Percentiles rank a stretch among this genome's conserved stretches.
phyloP scores from a whole-genome alignment of 1,284 basidiomycete species.

The Nidula niveotomentosa region DNA sequence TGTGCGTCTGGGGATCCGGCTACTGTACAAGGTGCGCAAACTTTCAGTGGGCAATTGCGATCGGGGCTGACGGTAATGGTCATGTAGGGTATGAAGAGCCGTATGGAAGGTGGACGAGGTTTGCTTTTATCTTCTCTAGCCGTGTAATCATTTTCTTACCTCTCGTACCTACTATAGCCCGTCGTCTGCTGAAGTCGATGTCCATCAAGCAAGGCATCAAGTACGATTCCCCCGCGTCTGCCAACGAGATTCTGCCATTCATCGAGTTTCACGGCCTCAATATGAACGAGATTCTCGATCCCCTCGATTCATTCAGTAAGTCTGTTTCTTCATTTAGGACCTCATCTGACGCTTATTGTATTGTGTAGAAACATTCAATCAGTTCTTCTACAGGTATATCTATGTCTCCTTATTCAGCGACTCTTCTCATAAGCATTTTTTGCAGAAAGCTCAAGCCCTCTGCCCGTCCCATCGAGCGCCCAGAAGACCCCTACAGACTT shows the following conservation, averaged over 20 bases:
- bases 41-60: too few species aligned
- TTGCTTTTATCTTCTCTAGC: background rate
- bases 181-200: constrained; percentile 82
- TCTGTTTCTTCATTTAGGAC: constrained; percentile 10
- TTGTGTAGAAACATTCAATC: constrained; percentile 79
- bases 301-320: constrained; percentile 81
- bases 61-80: too few species aligned
- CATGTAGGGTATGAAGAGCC: constrained; percentile 66
- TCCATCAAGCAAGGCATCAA: constrained; percentile 95
- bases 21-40: constrained; percentile 78
- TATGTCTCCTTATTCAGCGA: constrained; percentile 3
- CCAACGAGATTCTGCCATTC: constrained; percentile 82
- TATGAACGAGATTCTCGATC: constrained; percentile 80
- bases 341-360: background rate
- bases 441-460: constrained; percentile 82
- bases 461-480: constrained; percentile 77
- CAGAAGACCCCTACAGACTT: constrained; percentile 73
- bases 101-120: constrained; percentile 92
- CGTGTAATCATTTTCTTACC: background rate
- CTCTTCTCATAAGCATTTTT: constrained; percentile 31
- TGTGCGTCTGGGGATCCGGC: constrained; percentile 87
- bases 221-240: constrained; percentile 87
- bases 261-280: constrained; percentile 91
- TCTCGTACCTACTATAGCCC: constrained; percentile 40
- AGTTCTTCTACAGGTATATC: constrained; percentile 76